Conservation (phyloP, 2,329 filamentous ascomycete genomes). For the Nigrospora oryzae region DNA sequence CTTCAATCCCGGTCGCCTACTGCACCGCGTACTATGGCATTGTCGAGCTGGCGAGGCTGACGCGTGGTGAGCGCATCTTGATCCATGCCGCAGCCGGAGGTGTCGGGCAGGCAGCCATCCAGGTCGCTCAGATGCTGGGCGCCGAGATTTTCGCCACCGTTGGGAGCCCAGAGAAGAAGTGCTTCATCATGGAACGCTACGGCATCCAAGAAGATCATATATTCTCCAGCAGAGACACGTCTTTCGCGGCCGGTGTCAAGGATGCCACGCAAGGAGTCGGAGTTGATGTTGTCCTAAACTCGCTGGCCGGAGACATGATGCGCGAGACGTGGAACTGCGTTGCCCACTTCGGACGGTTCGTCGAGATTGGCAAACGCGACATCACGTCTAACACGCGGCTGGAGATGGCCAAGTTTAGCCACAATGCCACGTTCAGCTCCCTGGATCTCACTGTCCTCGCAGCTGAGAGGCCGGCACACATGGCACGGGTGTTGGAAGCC, state of each 20-base stretch:
- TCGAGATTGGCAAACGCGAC: conserved; percentile 17
- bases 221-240: conserved; percentile 1
- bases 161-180: conserved; percentile 1
- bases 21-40: conserved; percentile 4
- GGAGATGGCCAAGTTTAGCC: conserved; percentile 37
- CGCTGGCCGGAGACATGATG: conserved; percentile 16
- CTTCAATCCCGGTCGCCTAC: conserved; percentile 4
- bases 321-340: conserved; percentile 20
- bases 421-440: conserved; percentile 35
- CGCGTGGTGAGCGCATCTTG: conserved; percentile 1
- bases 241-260: neutral
- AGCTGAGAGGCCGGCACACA: conserved; percentile 13
- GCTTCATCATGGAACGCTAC: neutral
- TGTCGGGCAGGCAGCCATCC: conserved; percentile 4
- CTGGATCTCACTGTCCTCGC: conserved; percentile 36
- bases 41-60: conserved; percentile 1
- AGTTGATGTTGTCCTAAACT: conserved; percentile 10
- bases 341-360: conserved; percentile 19
- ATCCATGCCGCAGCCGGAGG: conserved; percentile 4
- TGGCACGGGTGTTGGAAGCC: conserved; percentile 12
- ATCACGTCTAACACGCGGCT: conserved; percentile 23
- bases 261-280: conserved; percentile 1
- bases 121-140: conserved; percentile 2
- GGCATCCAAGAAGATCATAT: conserved; percentile 1
- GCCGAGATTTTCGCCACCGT: conserved; percentile 4